Percentiles rank a stretch among this genome's conserved stretches.
Evolutionary conservation across 208 protist species (phyloP).

Genomic region (Herpetomonas tarakana): DNA sequence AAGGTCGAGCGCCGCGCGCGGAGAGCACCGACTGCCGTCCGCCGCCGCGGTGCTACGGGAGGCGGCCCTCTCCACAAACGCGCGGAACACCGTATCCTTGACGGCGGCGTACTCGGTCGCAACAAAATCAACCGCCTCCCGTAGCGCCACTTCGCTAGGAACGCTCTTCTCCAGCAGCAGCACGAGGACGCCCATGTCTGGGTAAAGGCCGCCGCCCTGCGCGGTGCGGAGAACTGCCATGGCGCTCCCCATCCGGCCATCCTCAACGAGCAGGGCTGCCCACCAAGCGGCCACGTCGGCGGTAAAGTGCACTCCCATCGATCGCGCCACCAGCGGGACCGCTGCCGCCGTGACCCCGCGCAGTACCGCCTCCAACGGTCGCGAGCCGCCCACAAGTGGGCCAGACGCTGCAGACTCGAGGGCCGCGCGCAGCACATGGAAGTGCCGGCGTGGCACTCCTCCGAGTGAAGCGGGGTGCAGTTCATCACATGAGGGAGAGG

Average conservation of each 20-base stretch:
- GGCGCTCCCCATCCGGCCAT: slow-evolving; percentile 17
- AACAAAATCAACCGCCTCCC: slow-evolving; percentile 24
- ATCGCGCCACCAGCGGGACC: not conserved
- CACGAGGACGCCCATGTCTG: slow-evolving; percentile 49
- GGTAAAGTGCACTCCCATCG: slow-evolving; percentile 4
- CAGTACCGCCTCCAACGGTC: slow-evolving; percentile 2
- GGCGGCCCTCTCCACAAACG: slow-evolving; percentile 51
- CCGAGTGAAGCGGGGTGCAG: no score
- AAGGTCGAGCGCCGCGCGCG: slow-evolving; percentile 16
- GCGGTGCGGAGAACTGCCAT: slow-evolving; percentile 18
- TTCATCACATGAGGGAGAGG: no score
- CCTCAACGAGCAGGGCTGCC: slow-evolving; percentile 15
- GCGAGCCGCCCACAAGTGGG: not conserved
- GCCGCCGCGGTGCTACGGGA: not conserved
- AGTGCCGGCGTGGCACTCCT: not conserved
- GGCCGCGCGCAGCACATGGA: not conserved
- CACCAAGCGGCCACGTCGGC: slow-evolving; percentile 25
- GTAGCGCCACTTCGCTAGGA: slow-evolving; percentile 9
- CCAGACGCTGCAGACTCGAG: not conserved
- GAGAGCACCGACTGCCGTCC: not conserved
- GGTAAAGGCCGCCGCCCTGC: slow-evolving; percentile 26
- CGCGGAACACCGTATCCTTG: slow-evolving; percentile 41
- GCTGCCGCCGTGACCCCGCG: not conserved
- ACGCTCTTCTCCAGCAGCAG: slow-evolving; percentile 39
- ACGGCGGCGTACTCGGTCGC: slow-evolving; percentile 22